Evolutionary conservation across 495 filamentous ascomycete genomes (phyloP).

Genomic region (Penicillium tannophilum): DNA sequence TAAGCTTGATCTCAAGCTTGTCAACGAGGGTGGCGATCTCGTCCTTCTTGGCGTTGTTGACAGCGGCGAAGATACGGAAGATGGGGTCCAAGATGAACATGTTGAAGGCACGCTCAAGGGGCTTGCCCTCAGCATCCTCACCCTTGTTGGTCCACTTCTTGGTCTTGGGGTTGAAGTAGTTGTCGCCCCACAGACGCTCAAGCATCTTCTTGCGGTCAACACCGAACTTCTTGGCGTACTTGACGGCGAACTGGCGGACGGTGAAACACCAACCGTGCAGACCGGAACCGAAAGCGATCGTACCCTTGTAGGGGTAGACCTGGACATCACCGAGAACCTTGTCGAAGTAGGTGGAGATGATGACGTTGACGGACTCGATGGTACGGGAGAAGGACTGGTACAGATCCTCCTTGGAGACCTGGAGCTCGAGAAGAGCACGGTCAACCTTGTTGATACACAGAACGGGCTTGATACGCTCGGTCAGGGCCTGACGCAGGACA

Average conservation of each 20-base stretch:
- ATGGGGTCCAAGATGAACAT: conserved; percentile 98
- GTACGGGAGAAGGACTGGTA: conserved; percentile 99
- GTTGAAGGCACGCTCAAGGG: conserved; percentile 97
- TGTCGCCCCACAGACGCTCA: conserved; percentile 99
- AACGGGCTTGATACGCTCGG: conserved; percentile 99
- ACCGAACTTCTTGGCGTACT: conserved; percentile 99
- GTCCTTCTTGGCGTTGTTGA: conserved; percentile 99
- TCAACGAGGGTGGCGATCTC: conserved; percentile 79
- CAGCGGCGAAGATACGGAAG: conserved; percentile 93
- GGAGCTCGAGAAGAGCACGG: conserved; percentile 96
- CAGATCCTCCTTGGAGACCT: conserved; percentile 97
- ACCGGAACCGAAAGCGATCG: conserved; percentile 98
- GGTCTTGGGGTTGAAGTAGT: conserved; percentile 98
- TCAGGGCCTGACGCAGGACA: conserved; percentile 97
- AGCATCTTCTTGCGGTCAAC: conserved; percentile 99
- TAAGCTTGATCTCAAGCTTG: conserved; percentile 92
- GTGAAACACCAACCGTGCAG: conserved; percentile 99
- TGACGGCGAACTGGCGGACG: conserved; percentile 93
- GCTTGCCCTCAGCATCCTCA: conserved; percentile 74
- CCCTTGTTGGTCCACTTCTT: conserved; percentile 97
- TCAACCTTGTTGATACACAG: conserved; percentile 99
- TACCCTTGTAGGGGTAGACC: conserved; percentile 95
- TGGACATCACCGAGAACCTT: conserved; percentile 96
- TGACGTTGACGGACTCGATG: conserved; percentile 99
- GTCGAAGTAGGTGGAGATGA: conserved; percentile 98